These are phyloP conservation scores for Thuidium tamariscinum DNA, from an alignment of 225 moss, liverwort and hornwort species.

Conservation along the genomic window DNA sequence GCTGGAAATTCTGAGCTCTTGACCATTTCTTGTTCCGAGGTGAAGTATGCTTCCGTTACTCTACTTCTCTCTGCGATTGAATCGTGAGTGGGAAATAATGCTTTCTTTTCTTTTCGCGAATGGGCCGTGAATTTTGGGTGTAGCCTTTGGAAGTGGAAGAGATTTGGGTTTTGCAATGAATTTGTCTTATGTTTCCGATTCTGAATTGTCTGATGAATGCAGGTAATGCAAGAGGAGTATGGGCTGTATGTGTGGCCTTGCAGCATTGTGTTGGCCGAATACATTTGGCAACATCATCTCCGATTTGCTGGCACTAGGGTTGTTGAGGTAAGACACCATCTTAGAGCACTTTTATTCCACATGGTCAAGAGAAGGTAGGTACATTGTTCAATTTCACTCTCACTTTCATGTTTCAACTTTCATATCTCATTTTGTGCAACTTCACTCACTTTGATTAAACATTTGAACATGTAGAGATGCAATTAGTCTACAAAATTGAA, in stretches of 20 bases:
- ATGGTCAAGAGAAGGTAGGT: neutral
- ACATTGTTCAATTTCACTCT: neutral
- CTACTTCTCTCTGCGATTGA: neutral
- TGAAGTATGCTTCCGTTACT: neutral
- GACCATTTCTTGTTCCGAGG: conserved; percentile 53
- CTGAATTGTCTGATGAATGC: neutral
- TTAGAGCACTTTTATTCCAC: neutral
- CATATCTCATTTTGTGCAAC: neutral
- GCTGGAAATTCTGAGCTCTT: conserved; percentile 9
- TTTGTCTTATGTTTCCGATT: neutral
- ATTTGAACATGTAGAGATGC: neutral
- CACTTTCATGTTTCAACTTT: neutral
- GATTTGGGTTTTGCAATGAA: neutral
- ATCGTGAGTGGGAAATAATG: neutral
- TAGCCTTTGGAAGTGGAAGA: neutral
- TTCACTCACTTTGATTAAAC: neutral
- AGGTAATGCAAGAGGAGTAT: conserved; percentile 78
- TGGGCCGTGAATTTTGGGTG: neutral
- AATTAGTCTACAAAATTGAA: neutral
- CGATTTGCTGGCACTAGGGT: conserved; percentile 44
- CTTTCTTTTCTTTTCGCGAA: neutral
- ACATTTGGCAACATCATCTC: conserved; percentile 57
- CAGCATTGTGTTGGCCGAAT: conserved; percentile 71
- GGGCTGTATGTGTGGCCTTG: conserved; percentile 84
- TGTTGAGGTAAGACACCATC: conserved; percentile 38